phyloP scores from a whole-genome alignment of 177 flowering plant genomes.

The Vitis hybrid region DNA sequence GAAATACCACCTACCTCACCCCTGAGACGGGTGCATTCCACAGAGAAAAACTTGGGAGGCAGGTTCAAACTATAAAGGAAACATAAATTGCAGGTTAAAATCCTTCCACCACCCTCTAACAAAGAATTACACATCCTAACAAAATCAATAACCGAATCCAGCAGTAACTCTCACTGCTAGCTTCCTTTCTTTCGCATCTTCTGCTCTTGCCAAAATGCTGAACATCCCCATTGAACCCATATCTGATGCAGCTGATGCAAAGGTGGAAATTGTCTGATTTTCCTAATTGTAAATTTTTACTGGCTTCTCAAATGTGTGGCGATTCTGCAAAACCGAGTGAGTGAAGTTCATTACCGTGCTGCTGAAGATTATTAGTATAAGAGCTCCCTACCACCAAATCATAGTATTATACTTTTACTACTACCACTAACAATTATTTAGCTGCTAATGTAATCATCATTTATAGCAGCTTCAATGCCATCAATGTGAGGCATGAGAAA shows the following conservation, averaged over 20 bases:
- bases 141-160: background rate
- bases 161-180: background rate
- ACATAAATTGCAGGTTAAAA: background rate
- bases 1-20: slow-evolving; percentile 13
- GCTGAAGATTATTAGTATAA: too few relatives aligned
- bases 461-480: too few relatives aligned
- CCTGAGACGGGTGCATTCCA: background rate
- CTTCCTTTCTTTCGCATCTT: slow-evolving; percentile 2
- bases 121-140: slow-evolving; percentile 10
- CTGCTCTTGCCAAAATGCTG: background rate
- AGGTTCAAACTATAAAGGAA: slow-evolving; percentile 1
- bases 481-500: too few relatives aligned
- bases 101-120: background rate
- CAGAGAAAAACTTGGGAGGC: background rate
- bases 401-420: too few relatives aligned
- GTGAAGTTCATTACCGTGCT: too few relatives aligned
- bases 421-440: too few relatives aligned
- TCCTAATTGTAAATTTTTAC: slow-evolving; percentile 68
- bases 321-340: slow-evolving; percentile 47
- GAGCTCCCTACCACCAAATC: too few relatives aligned
- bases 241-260: slow-evolving; percentile 5
- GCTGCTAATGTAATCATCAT: too few relatives aligned
- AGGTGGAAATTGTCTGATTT: background rate
- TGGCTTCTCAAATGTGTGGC: slow-evolving; percentile 70
- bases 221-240: slow-evolving; percentile 3